Conservation (phyloP, 257 asterid species). For the Nemophila menziesii region DNA sequence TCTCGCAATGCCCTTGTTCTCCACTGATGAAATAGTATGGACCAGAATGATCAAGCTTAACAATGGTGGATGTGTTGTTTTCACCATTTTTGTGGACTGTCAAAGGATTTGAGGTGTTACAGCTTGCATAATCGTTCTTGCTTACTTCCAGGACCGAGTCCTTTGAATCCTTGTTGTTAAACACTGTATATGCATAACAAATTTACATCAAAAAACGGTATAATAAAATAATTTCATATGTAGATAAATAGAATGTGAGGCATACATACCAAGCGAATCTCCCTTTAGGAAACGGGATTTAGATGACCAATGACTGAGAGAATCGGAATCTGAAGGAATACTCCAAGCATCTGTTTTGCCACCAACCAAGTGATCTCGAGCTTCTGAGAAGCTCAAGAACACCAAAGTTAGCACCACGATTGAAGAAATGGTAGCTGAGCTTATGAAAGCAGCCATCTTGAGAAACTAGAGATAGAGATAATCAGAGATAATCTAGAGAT, state of each 20-base stretch:
- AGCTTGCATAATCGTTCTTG: slow-evolving; percentile 44
- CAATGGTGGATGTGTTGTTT: slow-evolving; percentile 36
- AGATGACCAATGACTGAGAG: slow-evolving; percentile 66
- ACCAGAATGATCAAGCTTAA: slow-evolving; percentile 53
- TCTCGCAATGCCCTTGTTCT: slow-evolving; percentile 44
- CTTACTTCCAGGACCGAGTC: slow-evolving; percentile 64
- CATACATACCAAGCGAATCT: slow-evolving; percentile 55
- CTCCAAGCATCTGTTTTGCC: slow-evolving; percentile 53
- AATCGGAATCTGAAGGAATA: slow-evolving; percentile 37
- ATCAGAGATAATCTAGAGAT: neutral
- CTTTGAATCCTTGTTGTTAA: slow-evolving; percentile 35
- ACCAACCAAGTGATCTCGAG: slow-evolving; percentile 46
- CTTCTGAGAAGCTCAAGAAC: slow-evolving; percentile 34
- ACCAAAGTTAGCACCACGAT: slow-evolving; percentile 12
- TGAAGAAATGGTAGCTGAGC: slow-evolving; percentile 8
- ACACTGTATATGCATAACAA: slow-evolving; percentile 21
- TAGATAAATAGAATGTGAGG: neutral
- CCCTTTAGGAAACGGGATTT: slow-evolving; percentile 52
- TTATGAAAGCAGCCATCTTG: slow-evolving; percentile 24
- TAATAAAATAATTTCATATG: no score
- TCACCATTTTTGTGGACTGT: no score
- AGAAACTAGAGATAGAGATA: neutral
- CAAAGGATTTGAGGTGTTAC: slow-evolving; percentile 59
- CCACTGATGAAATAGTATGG: slow-evolving; percentile 78
- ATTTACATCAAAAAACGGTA: neutral